Base-by-base conservation (phyloP, 208 protist species). In the Crithidia fasciculata region DNA sequence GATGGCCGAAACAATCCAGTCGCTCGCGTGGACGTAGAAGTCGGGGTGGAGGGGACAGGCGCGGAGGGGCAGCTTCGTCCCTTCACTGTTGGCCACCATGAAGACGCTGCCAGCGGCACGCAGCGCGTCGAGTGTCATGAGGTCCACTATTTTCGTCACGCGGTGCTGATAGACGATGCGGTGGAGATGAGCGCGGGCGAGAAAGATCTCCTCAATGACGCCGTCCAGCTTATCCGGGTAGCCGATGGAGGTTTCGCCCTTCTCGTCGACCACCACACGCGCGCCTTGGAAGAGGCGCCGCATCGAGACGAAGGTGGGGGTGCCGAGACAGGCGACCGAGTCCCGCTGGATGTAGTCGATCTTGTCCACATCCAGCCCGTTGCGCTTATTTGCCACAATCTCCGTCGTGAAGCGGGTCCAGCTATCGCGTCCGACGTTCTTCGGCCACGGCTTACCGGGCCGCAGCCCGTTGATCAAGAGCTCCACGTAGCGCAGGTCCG, bases 361-460 rank as follows among this genome's bases (percentile, higher is more conserved):
- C 82, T 99, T 99, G 77, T 99, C 98, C 37, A 99, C 97, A 69
- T 99, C 98, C 1, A 99, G 76, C 28, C 88, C 91, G 66, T 91
- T 98, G 16, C 90, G 82, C 69, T 93, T 87, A 79, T 99, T 99
- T 7, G 88, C 82, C 41, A 99, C 89, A 69, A 99, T 98, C 28
- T 98, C 93, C 49, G 84, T 96, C 65, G 98, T 86, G 78, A 97
- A 99, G 19, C 90, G 90, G 65, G 80, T 84, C 78, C 69, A 81
- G 63, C 60, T 67, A 12, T 41, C 55, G 3, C 90, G 82, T 2
- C 90, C 87, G 0, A 86, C 78, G 56, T 80, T 66, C 40, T 64
- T 47, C 16, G 80, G 78, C 81, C 83, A 95, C 54, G 74, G 70
- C 52, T 71, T 74, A 8, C 56, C 65, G 10, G 85, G 82, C 57